Evolutionary conservation across 2,329 filamentous ascomycete species (phyloP).

Genomic region (Scortechinia acanthostroma): DNA sequence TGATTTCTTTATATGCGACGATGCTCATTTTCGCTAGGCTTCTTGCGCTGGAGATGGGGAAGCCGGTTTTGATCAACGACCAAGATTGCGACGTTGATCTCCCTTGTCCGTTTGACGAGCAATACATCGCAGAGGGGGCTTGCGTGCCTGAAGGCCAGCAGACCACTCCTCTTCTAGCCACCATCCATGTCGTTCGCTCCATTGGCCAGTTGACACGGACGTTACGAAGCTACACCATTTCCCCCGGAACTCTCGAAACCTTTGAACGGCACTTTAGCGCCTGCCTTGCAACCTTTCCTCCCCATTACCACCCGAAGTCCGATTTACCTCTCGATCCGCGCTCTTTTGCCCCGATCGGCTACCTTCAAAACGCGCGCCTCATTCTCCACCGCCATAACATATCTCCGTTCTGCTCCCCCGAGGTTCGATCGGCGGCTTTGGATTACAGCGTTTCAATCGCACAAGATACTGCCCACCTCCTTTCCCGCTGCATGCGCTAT

Average conservation of each 20-base stretch:
- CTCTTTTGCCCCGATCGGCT: constrained; percentile 67
- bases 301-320: constrained; percentile 63
- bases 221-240: constrained; percentile 60
- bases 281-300: constrained; percentile 71
- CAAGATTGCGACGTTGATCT: constrained; percentile 2
- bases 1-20: too few relatives aligned
- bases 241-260: constrained; percentile 59
- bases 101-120: neutral
- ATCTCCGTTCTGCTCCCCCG: constrained; percentile 58
- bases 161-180: constrained; percentile 50
- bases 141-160: constrained; percentile 13
- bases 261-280: constrained; percentile 76
- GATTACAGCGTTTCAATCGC: constrained; percentile 71
- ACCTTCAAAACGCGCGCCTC: constrained; percentile 77
- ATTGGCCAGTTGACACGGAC: constrained; percentile 69
- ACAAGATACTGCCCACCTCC: constrained; percentile 70
- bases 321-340: constrained; percentile 65
- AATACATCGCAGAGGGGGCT: neutral
- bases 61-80: constrained; percentile 1
- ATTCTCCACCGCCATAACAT: constrained; percentile 85
- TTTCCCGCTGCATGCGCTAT: constrained; percentile 61
- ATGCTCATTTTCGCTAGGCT: neutral
- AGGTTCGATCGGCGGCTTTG: constrained; percentile 65
- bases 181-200: constrained; percentile 75
- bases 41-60: neutral